phyloP scores from a whole-genome alignment of 2,329 filamentous ascomycete genomes.

The Sporothrix luriei region DNA sequence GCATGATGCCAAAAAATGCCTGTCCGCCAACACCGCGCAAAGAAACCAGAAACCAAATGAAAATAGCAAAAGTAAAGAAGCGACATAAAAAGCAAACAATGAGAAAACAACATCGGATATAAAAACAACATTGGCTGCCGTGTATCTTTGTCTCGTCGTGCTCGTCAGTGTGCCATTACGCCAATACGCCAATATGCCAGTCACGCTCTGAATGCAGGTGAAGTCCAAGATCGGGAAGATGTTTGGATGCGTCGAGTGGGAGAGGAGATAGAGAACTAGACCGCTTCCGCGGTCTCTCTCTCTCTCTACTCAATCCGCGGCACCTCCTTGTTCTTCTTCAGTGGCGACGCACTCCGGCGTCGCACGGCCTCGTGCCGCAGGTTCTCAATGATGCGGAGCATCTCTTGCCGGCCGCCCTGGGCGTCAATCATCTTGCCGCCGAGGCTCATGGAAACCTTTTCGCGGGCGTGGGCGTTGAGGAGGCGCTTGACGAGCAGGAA shows the following conservation, averaged over 20 bases:
- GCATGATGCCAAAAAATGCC: not conserved
- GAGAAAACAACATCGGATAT: not conserved
- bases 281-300: not conserved
- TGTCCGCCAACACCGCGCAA: slow-evolving; percentile 4
- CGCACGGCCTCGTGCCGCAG: slow-evolving; percentile 85
- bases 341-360: slow-evolving; percentile 55
- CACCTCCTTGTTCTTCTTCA: slow-evolving; percentile 43
- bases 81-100: not conserved
- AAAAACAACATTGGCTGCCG: slow-evolving; percentile 11
- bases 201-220: not conserved
- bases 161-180: not conserved
- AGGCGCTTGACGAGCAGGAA: slow-evolving; percentile 86
- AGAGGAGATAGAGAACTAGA: not conserved
- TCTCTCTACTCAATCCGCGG: slow-evolving; percentile 53
- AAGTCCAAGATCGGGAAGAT: no score
- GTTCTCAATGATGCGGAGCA: slow-evolving; percentile 84
- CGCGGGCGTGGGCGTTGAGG: slow-evolving; percentile 73
- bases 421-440: slow-evolving; percentile 82
- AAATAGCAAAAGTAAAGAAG: not conserved
- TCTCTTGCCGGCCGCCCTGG: slow-evolving; percentile 78
- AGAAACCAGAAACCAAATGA: not conserved
- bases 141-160: slow-evolving; percentile 19
- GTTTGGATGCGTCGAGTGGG: no score
- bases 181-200: no score
- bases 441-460: slow-evolving; percentile 95